Evolutionary conservation across 1,139 yeast species (phyloP).

Genomic region (Pneumocystis wakefieldiae): DNA sequence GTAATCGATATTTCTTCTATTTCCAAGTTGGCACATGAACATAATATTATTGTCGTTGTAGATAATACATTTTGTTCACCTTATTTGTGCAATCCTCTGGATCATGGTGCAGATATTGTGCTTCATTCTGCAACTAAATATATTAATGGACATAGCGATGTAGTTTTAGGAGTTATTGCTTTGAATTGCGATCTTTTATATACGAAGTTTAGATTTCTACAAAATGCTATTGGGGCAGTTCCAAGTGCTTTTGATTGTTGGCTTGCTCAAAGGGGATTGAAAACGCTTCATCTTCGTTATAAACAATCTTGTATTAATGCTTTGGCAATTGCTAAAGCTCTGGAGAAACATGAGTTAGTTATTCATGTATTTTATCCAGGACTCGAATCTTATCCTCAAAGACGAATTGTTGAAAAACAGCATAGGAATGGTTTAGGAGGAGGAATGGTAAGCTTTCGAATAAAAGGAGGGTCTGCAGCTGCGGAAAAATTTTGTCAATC

Average conservation of each 20-base stretch:
- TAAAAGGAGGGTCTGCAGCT: conserved; percentile 64
- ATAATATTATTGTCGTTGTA: conserved; percentile 48
- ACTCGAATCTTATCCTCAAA: conserved; percentile 47
- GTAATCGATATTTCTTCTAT: conserved; percentile 58
- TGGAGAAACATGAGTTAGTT: conserved; percentile 39
- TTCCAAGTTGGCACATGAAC: conserved; percentile 31
- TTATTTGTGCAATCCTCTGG: conserved; percentile 72
- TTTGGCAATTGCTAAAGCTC: conserved; percentile 53
- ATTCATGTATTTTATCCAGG: conserved; percentile 72
- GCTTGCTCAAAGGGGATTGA: conserved; percentile 86
- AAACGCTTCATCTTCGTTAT: conserved; percentile 71
- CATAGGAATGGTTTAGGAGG: conserved; percentile 82
- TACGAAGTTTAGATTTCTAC: conserved; percentile 57
- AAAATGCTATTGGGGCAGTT: conserved; percentile 77
- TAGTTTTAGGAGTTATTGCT: conserved; percentile 73
- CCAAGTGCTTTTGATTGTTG: conserved; percentile 86
- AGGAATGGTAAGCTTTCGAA: conserved; percentile 82
- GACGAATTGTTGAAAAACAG: conserved; percentile 51
- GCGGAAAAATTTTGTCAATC: conserved; percentile 61
- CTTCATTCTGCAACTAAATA: conserved; percentile 83
- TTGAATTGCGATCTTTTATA: conserved; percentile 48
- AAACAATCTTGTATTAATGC: conserved; percentile 57
- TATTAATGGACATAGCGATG: conserved; percentile 87
- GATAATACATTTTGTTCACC: conserved; percentile 94
- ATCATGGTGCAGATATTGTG: conserved; percentile 72